These are phyloP conservation scores for Colletotrichum orchidophilum DNA, from an alignment of 2,329 filamentous ascomycete genomes.

Conservation along the genomic window DNA sequence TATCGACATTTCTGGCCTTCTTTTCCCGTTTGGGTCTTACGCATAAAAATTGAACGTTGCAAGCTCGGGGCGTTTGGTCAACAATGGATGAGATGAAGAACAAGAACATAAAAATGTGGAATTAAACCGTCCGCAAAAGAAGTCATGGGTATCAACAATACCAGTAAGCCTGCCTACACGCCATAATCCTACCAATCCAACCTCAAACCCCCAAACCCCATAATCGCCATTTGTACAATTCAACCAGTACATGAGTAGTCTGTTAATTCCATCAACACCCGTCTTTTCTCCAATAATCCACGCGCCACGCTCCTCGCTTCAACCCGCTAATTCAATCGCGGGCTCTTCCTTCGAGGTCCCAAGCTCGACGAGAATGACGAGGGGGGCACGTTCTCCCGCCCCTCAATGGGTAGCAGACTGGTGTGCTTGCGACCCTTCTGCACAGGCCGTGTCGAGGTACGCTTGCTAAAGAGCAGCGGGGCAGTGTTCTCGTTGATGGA, in stretches of 20 bases:
- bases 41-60: background rate
- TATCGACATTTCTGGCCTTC: no score
- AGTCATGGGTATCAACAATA: slow-evolving; percentile 34
- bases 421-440: slow-evolving; percentile 46
- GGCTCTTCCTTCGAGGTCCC: slow-evolving; percentile 62
- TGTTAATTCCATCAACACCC: background rate
- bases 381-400: slow-evolving; percentile 61
- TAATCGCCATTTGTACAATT: slow-evolving; percentile 17
- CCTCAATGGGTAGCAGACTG: slow-evolving; percentile 48
- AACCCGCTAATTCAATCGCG: slow-evolving; percentile 51
- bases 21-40: background rate
- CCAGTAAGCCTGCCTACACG: slow-evolving; percentile 31
- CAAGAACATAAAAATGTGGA: background rate
- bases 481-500: slow-evolving; percentile 54
- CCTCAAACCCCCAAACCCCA: background rate
- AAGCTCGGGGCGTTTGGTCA: background rate
- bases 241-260: background rate
- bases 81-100: background rate
- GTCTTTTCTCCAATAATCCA: background rate
- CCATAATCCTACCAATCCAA: background rate
- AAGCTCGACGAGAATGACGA: slow-evolving; percentile 55
- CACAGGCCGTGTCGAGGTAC: slow-evolving; percentile 47
- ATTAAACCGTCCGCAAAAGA: slow-evolving; percentile 3
- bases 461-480: slow-evolving; percentile 55
- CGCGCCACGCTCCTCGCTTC: no score